A percentile compares a stretch with the other conserved stretches of the same genome.
Evolutionary conservation across 73 alveolate species (phyloP).

Genomic region (Tetrahymena thermophila): DNA sequence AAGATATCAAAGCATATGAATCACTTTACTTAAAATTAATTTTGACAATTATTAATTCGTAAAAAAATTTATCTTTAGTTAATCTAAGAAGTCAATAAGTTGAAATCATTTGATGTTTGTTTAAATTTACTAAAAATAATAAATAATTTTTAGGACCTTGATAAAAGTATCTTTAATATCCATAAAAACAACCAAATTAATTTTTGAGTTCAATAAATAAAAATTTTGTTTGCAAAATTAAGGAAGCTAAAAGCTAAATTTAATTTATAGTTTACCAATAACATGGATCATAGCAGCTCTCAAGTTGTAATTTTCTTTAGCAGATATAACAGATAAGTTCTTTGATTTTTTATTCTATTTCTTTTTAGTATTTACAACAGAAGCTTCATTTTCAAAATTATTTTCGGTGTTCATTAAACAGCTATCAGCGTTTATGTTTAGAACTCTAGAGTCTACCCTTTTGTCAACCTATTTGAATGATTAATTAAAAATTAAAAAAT

Average conservation of each 20-base stretch:
- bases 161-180: neutral
- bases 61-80: too few species aligned
- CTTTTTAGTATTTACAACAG: neutral
- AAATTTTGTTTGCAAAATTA: neutral
- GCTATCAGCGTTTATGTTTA: neutral
- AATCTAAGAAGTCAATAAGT: neutral
- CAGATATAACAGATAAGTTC: slow-evolving; percentile 14
- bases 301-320: slow-evolving; percentile 56
- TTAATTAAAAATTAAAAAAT: too few species aligned
- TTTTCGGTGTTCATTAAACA: neutral
- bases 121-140: too few species aligned
- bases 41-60: too few species aligned
- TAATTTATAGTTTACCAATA: neutral
- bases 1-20: neutral
- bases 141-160: neutral
- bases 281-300: slow-evolving; percentile 84
- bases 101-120: neutral
- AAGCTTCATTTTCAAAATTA: neutral
- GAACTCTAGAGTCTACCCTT: neutral
- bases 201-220: neutral
- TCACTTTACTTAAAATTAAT: neutral
- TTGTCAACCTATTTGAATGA: neutral
- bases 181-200: too few species aligned
- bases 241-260: neutral
- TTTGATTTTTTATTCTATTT: slow-evolving; percentile 9